A percentile compares a stretch with the other conserved stretches of the same genome.
phyloP scores from a whole-genome alignment of 257 asterid species.

The Gentiana straminea region DNA sequence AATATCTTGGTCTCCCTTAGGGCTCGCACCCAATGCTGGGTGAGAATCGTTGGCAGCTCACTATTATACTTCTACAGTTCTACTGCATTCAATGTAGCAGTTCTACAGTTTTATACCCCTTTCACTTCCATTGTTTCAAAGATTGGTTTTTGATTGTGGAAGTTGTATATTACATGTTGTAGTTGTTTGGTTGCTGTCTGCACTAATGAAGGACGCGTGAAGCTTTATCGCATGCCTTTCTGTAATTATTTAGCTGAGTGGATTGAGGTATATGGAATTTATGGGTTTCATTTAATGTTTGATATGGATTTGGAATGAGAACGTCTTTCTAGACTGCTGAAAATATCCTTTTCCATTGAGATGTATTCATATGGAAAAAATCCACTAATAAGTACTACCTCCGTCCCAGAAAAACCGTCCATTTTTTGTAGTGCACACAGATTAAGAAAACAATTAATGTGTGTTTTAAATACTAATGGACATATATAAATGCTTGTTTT shows the following conservation, averaged over 20 bases:
- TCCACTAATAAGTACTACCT: too few species aligned
- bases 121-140: neutral
- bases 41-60: constrained; percentile 15
- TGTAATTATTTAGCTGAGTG: constrained; percentile 71
- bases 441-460: too few species aligned
- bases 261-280: constrained; percentile 48
- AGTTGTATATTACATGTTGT: constrained; percentile 9
- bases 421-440: too few species aligned
- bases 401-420: too few species aligned
- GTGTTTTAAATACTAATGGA: too few species aligned
- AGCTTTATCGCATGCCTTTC: constrained; percentile 64
- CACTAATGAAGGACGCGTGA: constrained; percentile 64
- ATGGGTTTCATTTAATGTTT: too few species aligned
- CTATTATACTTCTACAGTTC: neutral
- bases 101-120: neutral
- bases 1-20: constrained; percentile 90
- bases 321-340: too few species aligned
- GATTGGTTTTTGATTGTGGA: neutral
- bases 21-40: constrained; percentile 80
- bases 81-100: neutral
- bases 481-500: too few species aligned
- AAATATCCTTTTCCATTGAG: too few species aligned
- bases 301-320: too few species aligned
- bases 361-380: too few species aligned
- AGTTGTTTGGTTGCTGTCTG: constrained; percentile 94